Base-by-base conservation (phyloP, 2,329 filamentous ascomycete species). In the Talaromyces marneffei region DNA sequence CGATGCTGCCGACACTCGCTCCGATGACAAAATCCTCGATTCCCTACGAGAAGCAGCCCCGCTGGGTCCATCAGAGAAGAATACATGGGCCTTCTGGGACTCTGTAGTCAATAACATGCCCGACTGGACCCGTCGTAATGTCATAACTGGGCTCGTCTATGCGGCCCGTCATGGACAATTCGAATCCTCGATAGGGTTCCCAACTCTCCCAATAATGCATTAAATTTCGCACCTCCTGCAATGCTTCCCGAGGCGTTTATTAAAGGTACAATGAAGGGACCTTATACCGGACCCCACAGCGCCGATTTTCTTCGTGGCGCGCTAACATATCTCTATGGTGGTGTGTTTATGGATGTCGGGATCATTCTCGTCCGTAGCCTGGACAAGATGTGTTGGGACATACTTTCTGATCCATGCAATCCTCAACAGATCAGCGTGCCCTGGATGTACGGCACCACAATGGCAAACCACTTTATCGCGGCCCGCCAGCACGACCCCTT, bases 261-360 rank as follows among this genome's bases (percentile, higher is more conserved):
- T 27, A 71, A 78, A 10, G 67, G 72, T 33, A 77, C 72, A 0
- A 81, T 82, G 76, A 71, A 74, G 10, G 79, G 80, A 0, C 74
- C 75, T 0, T 75, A 75, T 55, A 70, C 72, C 0, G 79, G 77
- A 1, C 73, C 72, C 0, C 81, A 83, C 62, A 75, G 73, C 1
- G 77, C 79, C 1, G 82, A 83, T 57, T 71, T 83, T 0, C 68
- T 83, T 7, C 76, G 81, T 0, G 71, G 79, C 6, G 74, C 76
- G n/a, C 67, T 73, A 4, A 64, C 79, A 9, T 72, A 71, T 55
- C 59, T 61, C 18, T 61, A 61, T 14, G 60, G 60, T 4, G 60
- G 60, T 0, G 70, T 78, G 1, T 80, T 74, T 71, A 73, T 80
- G 57, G 79, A 81, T 12, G 75, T 74, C 0, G 76, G 77, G 1